Evolutionary conservation across 2,329 filamentous ascomycete genomes (phyloP), one percentile per base, ranked within the genome.

Genomic region (Trichoderma arundinaceum): DNA sequence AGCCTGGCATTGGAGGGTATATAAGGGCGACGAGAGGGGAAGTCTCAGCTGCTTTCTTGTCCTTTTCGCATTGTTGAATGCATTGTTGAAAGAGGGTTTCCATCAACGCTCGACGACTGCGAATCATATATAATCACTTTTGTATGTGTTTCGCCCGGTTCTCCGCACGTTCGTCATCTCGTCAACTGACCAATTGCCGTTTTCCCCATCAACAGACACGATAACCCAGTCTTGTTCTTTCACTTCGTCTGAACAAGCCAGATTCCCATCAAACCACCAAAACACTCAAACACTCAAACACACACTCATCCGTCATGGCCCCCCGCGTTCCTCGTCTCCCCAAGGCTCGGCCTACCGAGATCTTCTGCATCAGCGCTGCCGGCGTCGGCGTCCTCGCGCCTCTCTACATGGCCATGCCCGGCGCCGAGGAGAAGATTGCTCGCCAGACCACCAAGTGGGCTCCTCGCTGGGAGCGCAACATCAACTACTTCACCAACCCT

Each of bases 381-480:
- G 84, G 84, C 67, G 77, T 86, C 66, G 80, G 77, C 53, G 83
- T 80, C 69, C 80, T 88, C 64, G 81, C 84, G 1, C 85, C 85
- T 33, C 80, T 88, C 71, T 86, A 86, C 77, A 79, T 87, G 71
- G 78, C 86, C 72, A 78, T 85, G 65, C 85, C 85, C 32, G 83
- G 84, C 41, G 83, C 83, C 66, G 82, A 86, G 69, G 83, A 86
- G 74, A 80, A 81, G 49, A 73, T 87, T 41, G 81, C 83, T 62
- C 76, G 76, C 28, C 84, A 86, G 74, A 87, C 85, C 3, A 77
- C 79, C 66, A 82, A 83, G 71, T 87, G 85, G 85, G 85, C 85
- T 4, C 84, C 84, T 17, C 81, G 83, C 64, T 88, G 85, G 85
- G 84, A 87, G 75, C 79, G 80, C 61, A 86, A 85, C 75, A 81